Base-by-base conservation (phyloP, 257 asterid species). In the Gentiana straminea region DNA sequence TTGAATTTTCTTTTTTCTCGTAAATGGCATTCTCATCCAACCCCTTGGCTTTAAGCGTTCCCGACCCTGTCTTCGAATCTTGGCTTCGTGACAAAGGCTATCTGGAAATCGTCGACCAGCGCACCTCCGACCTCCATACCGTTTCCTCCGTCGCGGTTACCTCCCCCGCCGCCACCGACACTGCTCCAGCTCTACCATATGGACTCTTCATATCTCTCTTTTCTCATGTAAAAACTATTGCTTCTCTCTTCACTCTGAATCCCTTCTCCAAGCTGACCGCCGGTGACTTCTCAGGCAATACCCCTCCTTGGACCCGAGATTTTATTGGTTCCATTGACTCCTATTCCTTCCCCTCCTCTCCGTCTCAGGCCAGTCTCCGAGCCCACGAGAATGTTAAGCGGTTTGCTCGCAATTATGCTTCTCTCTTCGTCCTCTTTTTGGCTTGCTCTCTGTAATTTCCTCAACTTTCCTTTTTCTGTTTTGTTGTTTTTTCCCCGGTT, bases 311-410 rank as follows among this genome's bases (percentile, higher is more conserved):
- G 98, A 84, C 98, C 4, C 35, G 53, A 3, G 74, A 79, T 10
- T 87, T 91, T 64, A 65, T 84, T 32, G 98, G 93, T 47, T 76
- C 90, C 0, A 51, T 64, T 4, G 80, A 78, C 4, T 91, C 95
- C 4, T 91, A 91, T 68, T 87, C 98, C 32, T 83, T 83, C 43
- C 96, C 98, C 35, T 70, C 93, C 35, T 84, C 95, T 15, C 80
- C 90, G 11, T 79, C 78, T 24, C 98, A 91, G 85, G 88, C 94
- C 51, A 80, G 90, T 51, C 82, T 91, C 55, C 83, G 98, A 33
- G 86, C 83, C 68, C 95, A 87, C 51, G 97, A 91, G 83, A 91
- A 91, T 58, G 81, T 91, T 66, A 91, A 91, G 68, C 94, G 98
- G 58, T 88, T 68, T 55, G 86, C 93, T 15, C 89, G 87, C 72